Conservation (phyloP, 2,329 filamentous ascomycete genomes). For the Talaromyces pinophilus region DNA sequence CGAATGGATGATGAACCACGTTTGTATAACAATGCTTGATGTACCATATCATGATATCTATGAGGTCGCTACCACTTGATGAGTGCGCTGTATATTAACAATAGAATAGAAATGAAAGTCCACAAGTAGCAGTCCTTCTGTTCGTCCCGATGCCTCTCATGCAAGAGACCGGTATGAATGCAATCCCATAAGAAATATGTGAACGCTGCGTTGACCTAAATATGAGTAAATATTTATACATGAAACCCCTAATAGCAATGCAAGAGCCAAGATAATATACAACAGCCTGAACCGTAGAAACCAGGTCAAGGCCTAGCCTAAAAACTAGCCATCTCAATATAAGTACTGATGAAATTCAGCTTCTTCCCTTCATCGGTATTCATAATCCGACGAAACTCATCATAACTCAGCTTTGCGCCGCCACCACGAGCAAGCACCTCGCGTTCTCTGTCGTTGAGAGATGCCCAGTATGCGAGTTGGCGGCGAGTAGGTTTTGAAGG, state of each 20-base stretch:
- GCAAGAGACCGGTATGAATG: neutral
- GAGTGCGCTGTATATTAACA: neutral
- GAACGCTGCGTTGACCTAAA: neutral
- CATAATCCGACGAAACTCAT: slow-evolving; percentile 78
- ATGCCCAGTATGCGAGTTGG: slow-evolving; percentile 48
- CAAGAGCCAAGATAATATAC: neutral
- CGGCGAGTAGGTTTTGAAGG: slow-evolving; percentile 33
- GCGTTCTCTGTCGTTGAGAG: slow-evolving; percentile 67
- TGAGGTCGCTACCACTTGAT: neutral
- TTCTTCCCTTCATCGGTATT: slow-evolving; percentile 66
- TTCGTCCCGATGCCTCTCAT: neutral
- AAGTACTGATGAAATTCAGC: slow-evolving; percentile 80
- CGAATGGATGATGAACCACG: neutral
- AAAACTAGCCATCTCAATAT: slow-evolving; percentile 77
- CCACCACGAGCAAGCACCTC: slow-evolving; percentile 71
- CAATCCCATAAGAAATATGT: neutral
- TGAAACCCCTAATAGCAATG: neutral
- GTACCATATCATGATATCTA: neutral
- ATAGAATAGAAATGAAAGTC: neutral
- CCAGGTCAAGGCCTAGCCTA: slow-evolving; percentile 29
- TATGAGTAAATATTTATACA: neutral
- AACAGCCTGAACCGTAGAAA: neutral
- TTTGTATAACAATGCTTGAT: neutral
- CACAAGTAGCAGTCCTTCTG: neutral
- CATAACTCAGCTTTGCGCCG: slow-evolving; percentile 69